Evolutionary conservation across 2,329 filamentous ascomycete species (phyloP).

Genomic region (Pseudogymnoascus pannorum): DNA sequence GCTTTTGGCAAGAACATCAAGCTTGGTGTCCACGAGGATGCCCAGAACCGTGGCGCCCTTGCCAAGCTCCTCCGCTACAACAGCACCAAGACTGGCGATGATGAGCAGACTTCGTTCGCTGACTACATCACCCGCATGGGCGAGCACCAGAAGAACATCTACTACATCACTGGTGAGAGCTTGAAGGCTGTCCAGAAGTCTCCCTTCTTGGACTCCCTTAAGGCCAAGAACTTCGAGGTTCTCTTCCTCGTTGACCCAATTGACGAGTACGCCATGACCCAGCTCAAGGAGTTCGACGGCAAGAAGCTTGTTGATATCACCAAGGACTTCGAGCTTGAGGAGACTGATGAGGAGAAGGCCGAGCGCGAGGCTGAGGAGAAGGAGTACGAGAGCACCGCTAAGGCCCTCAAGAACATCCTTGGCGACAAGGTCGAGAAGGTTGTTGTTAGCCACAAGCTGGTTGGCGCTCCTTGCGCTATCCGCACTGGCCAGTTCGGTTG

Average conservation of each 20-base stretch:
- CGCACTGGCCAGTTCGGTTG: slow-evolving; percentile 99
- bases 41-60: slow-evolving; percentile 85
- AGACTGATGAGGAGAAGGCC: slow-evolving; percentile 99
- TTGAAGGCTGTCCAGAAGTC: slow-evolving; percentile 97
- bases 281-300: slow-evolving; percentile 99
- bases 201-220: slow-evolving; percentile 96
- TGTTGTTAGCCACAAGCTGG: slow-evolving; percentile 95
- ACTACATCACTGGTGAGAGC: slow-evolving; percentile 99
- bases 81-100: slow-evolving; percentile 93
- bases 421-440: slow-evolving; percentile 99
- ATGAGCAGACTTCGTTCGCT: slow-evolving; percentile 85
- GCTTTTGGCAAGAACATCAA: slow-evolving; percentile 99
- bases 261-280: slow-evolving; percentile 98
- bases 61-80: slow-evolving; percentile 98
- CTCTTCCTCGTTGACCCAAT: slow-evolving; percentile 99
- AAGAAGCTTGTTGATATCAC: slow-evolving; percentile 99
- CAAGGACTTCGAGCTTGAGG: slow-evolving; percentile 99
- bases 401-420: slow-evolving; percentile 97
- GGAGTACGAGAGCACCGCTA: slow-evolving; percentile 90
- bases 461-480: slow-evolving; percentile 92
- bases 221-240: slow-evolving; percentile 99
- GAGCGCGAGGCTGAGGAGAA: slow-evolving; percentile 94
- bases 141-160: slow-evolving; percentile 99
- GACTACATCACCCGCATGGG: slow-evolving; percentile 99
- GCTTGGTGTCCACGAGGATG: slow-evolving; percentile 99